Base-by-base conservation (phyloP, 2,329 filamentous ascomycete genomes). In the Sarocladiaceae sp. region DNA sequence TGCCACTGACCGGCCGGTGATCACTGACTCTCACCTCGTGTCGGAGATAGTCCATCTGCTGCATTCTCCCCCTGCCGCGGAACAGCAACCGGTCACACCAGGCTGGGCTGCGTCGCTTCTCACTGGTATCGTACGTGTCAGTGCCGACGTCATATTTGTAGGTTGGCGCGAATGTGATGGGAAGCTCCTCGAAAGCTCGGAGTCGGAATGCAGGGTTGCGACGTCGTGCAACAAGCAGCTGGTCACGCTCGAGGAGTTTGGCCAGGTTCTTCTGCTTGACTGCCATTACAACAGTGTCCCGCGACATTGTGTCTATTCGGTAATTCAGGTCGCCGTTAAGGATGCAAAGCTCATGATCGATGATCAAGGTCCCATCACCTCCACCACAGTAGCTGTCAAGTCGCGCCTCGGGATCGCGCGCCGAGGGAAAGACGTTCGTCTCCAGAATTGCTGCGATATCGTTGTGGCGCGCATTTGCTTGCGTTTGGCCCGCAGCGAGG, bases 81-180 rank as follows among this genome's bases (percentile, higher is more conserved):
- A 88, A 95, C n/a, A 98, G 69, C 29, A 98, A 68, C 27, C 93
- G 80, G 68, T 98, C 93, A 61, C 93, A 98, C 93, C 93, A 98
- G 1, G 93, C 93, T 0, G 93, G 93, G 18, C 88, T 85, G 41
- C 93, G 80, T 62, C 88, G 88, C 73, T 98, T 98, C 63, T 98
- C 93, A 55, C 86, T 91, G 1, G 86, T 85, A 60, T 98, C 93
- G 62, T 97, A 98, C 6, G 80, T 85, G 58, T 97, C 91, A 0
- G 88, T 94, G 13, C 90, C 90, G 1, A 97, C 88, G 55, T 98
- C 93, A 62, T 98, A 98, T 62, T 98, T 98, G 72, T 98, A 98
- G 0, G 93, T 98, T 1, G 93, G 93, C 6, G 88, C 83, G 60
- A 98, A 98, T 0, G 81, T 84, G 56, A 98, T 96, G 1, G 85